Percentiles rank a stretch among this genome's conserved stretches.
Conservation (phyloP, 2,329 filamentous ascomycete species). For the Aspergillus persii region DNA sequence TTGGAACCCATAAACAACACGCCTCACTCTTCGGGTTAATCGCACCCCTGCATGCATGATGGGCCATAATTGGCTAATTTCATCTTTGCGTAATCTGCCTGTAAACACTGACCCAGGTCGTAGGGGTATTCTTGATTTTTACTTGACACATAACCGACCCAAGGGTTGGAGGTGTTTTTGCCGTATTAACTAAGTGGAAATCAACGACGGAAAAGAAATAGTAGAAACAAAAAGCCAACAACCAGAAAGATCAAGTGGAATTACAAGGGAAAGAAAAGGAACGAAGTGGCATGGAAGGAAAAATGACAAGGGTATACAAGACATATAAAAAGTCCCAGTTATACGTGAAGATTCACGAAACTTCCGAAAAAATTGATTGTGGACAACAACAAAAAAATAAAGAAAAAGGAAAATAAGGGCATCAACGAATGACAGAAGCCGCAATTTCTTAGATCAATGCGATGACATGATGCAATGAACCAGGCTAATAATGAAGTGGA, state of each 20-base stretch:
- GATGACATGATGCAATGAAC: conserved; percentile 1
- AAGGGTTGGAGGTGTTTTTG: not conserved
- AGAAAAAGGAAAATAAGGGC: conserved; percentile 3
- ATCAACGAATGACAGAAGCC: conserved; percentile 8
- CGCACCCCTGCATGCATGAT: not conserved
- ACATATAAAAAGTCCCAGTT: conserved; percentile 8
- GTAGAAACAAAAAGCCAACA: conserved; percentile 13
- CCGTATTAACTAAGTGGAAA: not conserved
- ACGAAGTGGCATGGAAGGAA: conserved; percentile 2
- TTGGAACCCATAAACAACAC: not conserved
- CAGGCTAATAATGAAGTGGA: not conserved
- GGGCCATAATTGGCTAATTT: conserved; percentile 4
- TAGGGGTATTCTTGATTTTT: conserved; percentile 7
- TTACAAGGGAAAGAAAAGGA: not conserved
- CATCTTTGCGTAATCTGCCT: conserved; percentile 2
- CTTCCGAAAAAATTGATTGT: conserved; percentile 3
- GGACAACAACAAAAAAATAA: conserved; percentile 11
- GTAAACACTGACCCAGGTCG: conserved; percentile 1
- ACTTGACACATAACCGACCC: conserved; percentile 8
- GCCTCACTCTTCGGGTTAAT: not conserved
- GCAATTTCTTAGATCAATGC: not conserved
- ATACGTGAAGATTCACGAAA: not conserved
- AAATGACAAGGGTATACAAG: conserved; percentile 23
- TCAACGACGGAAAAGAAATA: not conserved
- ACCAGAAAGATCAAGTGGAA: conserved; percentile 2